Base-by-base conservation (phyloP, 257 asterid genomes). In the Fraxinus cuspidata region DNA sequence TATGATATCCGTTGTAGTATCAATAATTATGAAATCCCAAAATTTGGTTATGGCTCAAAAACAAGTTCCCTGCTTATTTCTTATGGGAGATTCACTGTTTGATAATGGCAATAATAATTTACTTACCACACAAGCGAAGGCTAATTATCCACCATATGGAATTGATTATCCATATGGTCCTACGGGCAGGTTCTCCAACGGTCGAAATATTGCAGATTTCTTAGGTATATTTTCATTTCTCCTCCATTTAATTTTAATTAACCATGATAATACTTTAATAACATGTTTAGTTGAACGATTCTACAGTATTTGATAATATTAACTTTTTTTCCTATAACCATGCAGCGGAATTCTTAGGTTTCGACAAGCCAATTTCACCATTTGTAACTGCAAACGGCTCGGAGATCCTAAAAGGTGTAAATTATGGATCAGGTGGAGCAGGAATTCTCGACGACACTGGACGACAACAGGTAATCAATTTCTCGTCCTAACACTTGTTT, bases 391-490 rank as follows among this genome's bases (percentile, higher is more conserved):
- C 90, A 42, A 47, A 10, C 31, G 92, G 81, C 15, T 32, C 44
- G 19, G 80, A 69, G 0, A 13, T 86, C 68, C 56, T 79, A 4
- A 31, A 47, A 21, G 98, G 98, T 1, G 80, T 92, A 11, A 92
- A 91, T 72, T 90, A 93, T 79, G 97, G 89, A 11, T 93, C 97
- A 0, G 97, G 92, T 9, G 87, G 58, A 15, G 85, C 89, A 3
- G 96, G 98, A 78, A 90, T 92, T 49, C 95, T 82, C 11, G 85
- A 84, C 0, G 78, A 37, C 3, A 74, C 91, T 0, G 93, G 96
- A 31, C 1, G 10, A 2, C 3, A 5, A 6, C 64, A 19, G 21
- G 64, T 53, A 15, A 37, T 37, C 42, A 37, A 37, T 37, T 37
- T 37, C 42, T 37, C 12, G 12, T 8, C 12, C 12, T 37, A 37